Percentiles rank a stretch among this genome's conserved stretches.
phyloP scores from a whole-genome alignment of 177 flowering plant genomes.

The Vitis hybrid region DNA sequence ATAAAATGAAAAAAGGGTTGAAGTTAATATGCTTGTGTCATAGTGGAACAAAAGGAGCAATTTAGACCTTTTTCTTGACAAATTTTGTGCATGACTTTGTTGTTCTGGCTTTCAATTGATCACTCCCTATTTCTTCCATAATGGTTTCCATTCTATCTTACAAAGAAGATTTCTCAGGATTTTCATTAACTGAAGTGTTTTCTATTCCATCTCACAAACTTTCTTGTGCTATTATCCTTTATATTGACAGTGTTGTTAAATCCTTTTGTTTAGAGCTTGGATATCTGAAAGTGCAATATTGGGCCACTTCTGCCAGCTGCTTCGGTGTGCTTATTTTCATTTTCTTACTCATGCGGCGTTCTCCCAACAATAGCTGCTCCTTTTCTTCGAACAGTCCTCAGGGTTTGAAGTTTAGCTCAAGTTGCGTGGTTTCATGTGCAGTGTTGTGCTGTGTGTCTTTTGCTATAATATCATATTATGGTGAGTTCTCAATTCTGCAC shows the following conservation, averaged over 20 bases:
- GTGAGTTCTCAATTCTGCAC: slow-evolving; percentile 34
- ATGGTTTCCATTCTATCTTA: not conserved
- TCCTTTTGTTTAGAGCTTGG: slow-evolving; percentile 52
- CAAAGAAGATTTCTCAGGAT: not conserved
- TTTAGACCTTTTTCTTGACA: no score
- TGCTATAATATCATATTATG: slow-evolving; percentile 36
- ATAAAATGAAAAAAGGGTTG: not conserved
- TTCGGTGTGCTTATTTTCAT: slow-evolving; percentile 63
- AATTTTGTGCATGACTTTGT: not conserved
- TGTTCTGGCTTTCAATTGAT: not conserved
- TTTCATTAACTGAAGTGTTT: not conserved
- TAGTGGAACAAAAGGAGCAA: no score
- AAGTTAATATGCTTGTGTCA: no score
- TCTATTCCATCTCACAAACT: not conserved
- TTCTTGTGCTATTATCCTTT: not conserved
- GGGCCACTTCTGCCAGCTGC: slow-evolving; percentile 68
- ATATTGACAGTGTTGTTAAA: slow-evolving; percentile 5
- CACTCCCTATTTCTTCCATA: not conserved
- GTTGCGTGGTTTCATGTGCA: slow-evolving; percentile 28
- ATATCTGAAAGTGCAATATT: slow-evolving; percentile 63
- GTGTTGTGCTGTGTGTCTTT: slow-evolving; percentile 44
- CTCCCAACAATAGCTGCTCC: slow-evolving; percentile 7
- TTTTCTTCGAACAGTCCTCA: slow-evolving; percentile 10
- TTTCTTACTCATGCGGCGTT: slow-evolving; percentile 19
- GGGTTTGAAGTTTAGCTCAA: slow-evolving; percentile 26